These are phyloP conservation scores for Lupinus albus DNA, from an alignment of 306 rosid genomes.

Conservation along the genomic window DNA sequence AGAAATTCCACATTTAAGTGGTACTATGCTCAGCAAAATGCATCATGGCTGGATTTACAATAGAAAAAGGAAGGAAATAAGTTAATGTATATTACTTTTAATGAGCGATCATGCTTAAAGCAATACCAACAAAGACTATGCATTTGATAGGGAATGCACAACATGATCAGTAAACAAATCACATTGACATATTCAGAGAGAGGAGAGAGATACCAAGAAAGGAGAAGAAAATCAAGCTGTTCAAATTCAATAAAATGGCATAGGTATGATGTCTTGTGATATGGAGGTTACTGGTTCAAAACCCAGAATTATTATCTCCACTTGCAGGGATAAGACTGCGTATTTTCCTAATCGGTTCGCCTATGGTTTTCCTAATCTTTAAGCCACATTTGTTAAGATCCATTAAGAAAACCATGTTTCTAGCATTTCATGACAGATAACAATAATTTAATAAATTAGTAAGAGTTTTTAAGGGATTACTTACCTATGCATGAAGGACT, in stretches of 20 bases:
- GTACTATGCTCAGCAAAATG: conserved; percentile 5
- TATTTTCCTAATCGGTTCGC: too few relatives aligned
- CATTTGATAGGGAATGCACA: background rate
- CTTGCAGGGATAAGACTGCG: too few relatives aligned
- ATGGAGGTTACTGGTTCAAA: too few relatives aligned
- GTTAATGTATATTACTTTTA: background rate
- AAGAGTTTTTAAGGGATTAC: conserved; percentile 38
- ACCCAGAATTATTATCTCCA: too few relatives aligned
- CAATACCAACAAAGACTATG: background rate
- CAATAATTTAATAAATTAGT: too few relatives aligned
- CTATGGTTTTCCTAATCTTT: too few relatives aligned
- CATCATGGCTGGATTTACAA: conserved; percentile 8
- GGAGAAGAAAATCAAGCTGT: background rate
- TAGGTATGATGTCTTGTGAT: too few relatives aligned
- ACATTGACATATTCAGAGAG: too few relatives aligned
- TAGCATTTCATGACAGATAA: too few relatives aligned
- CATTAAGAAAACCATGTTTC: too few relatives aligned
- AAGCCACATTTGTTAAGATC: too few relatives aligned
- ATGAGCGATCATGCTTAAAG: background rate
- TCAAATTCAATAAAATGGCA: too few relatives aligned
- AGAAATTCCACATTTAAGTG: background rate
- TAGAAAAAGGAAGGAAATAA: background rate
- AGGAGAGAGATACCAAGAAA: background rate
- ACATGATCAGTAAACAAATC: background rate
- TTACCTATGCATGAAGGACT: conserved; percentile 97